These are phyloP conservation scores for Sanghuangporus baumii DNA, from an alignment of 1,284 basidiomycete genomes.

Conservation along the genomic window DNA sequence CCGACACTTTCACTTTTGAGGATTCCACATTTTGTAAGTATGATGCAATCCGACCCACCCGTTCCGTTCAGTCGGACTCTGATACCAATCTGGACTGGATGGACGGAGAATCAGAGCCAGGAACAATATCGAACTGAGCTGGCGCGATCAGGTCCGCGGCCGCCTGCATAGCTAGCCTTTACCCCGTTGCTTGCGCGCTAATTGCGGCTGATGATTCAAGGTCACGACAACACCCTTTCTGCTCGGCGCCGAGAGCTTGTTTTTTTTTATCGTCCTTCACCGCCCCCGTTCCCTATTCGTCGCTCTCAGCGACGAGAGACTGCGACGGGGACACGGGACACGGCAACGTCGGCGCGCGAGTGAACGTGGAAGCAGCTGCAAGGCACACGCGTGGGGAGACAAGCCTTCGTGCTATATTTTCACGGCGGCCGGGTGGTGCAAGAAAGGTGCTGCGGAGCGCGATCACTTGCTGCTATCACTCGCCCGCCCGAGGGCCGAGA, in stretches of 20 bases:
- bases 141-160: conserved; percentile 3
- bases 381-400: not conserved
- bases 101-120: not conserved
- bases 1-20: not conserved
- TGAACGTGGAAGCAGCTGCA: not conserved
- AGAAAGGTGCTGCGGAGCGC: not conserved
- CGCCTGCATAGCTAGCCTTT: not conserved
- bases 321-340: not conserved
- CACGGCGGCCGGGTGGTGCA: not conserved
- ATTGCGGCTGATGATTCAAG: not conserved
- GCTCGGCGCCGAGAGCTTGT: not conserved
- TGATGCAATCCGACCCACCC: not conserved
- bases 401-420: not conserved
- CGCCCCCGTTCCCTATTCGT: not conserved
- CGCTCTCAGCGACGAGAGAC: not conserved
- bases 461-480: not conserved
- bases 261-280: not conserved
- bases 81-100: not conserved
- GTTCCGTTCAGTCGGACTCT: not conserved
- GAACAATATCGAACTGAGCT: not conserved
- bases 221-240: not conserved
- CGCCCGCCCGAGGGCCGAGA: conserved; percentile 1
- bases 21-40: not conserved
- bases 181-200: not conserved
- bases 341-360: not conserved